Evolutionary conservation across 2,329 filamentous ascomycete genomes (phyloP).

Genomic region (Zopfia rhizophila): DNA sequence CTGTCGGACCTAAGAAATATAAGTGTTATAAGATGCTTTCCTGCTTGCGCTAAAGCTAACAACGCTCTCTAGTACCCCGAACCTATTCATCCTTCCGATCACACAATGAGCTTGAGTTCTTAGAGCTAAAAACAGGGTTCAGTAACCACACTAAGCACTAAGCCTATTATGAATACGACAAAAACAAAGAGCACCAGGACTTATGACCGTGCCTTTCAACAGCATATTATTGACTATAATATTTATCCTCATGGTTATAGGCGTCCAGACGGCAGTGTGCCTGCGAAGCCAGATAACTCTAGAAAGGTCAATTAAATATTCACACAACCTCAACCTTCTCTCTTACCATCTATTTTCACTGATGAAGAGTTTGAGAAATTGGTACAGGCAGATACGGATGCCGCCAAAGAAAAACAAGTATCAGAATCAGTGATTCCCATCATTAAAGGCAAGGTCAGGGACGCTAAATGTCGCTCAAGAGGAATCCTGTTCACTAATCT

Average conservation of each 20-base stretch:
- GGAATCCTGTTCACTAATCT: conserved; percentile 19
- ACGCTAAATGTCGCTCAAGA: conserved; percentile 33
- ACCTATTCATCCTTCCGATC: conserved; percentile 24
- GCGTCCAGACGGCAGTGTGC: conserved; percentile 31
- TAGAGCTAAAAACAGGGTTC: conserved; percentile 13
- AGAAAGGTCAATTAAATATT: conserved; percentile 42
- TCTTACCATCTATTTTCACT: conserved; percentile 49
- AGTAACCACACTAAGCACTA: conserved; percentile 18
- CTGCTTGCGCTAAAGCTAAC: conserved; percentile 13
- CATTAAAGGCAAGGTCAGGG: conserved; percentile 4
- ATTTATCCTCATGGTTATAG: conserved; percentile 42
- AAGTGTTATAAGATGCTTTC: conserved; percentile 15
- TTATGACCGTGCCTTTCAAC: conserved; percentile 51
- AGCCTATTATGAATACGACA: conserved; percentile 29
- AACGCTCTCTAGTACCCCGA: conserved; percentile 18
- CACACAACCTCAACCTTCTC: conserved; percentile 43
- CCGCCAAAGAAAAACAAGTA: background rate
- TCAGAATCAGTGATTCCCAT: conserved; percentile 2
- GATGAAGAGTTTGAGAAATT: conserved; percentile 43
- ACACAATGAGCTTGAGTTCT: conserved; percentile 22
- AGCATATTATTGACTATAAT: conserved; percentile 49
- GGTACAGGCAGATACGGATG: background rate
- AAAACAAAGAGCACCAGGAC: conserved; percentile 37
- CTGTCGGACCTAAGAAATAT: conserved; percentile 25
- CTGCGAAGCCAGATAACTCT: conserved; percentile 44